These are phyloP conservation scores for Fraxinus dipetala DNA, from an alignment of 305 asterid genomes.

Conservation along the genomic window DNA sequence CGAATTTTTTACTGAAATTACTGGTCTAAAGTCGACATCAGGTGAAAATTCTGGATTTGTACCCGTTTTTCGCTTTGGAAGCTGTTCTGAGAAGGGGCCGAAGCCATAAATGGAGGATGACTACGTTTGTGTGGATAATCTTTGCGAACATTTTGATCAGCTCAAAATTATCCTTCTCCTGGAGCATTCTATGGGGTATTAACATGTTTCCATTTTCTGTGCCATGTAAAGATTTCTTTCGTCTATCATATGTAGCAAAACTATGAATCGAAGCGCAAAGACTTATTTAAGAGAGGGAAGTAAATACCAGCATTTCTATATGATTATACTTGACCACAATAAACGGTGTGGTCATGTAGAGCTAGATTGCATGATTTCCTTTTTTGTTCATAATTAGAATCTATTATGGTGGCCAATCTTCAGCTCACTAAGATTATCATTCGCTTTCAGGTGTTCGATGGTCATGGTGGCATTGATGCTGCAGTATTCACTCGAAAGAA, in stretches of 20 bases:
- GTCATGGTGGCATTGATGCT: conserved; percentile 92
- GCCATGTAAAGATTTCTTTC: neutral
- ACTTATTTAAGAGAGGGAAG: neutral
- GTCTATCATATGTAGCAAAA: neutral
- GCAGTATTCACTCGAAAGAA: conserved; percentile 71
- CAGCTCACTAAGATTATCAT: conserved; percentile 3
- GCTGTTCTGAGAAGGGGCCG: conserved; percentile 85
- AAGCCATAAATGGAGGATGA: conserved; percentile 90
- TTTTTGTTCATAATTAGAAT: neutral
- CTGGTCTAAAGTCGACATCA: conserved; percentile 38
- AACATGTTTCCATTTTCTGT: conserved; percentile 16
- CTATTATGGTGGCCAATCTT: neutral
- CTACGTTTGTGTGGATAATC: conserved; percentile 74
- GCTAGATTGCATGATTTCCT: neutral
- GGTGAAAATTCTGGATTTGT: conserved; percentile 49
- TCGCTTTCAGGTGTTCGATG: conserved; percentile 77
- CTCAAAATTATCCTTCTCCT: conserved; percentile 44
- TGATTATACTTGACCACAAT: neutral
- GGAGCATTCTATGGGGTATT: conserved; percentile 93
- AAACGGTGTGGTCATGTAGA: neutral
- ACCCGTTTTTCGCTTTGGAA: conserved; percentile 76
- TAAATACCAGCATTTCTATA: neutral
- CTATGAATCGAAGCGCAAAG: neutral
- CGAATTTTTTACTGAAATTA: neutral
- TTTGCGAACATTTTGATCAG: conserved; percentile 46